Evolutionary conservation across 2,329 filamentous ascomycete genomes (phyloP).

Genomic region (Colletotrichum graminicola): DNA sequence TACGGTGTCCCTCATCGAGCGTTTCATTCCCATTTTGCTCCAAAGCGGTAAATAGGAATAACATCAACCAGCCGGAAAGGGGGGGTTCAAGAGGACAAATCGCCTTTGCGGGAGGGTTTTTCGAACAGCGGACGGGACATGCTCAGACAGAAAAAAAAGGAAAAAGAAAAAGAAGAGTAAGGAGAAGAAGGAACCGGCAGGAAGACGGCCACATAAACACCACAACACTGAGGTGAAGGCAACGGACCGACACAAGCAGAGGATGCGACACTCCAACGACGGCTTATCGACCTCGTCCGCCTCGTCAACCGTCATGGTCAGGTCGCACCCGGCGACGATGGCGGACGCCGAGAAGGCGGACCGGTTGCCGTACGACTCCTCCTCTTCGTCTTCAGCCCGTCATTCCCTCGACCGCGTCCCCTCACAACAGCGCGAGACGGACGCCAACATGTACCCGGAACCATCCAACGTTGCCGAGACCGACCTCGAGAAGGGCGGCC

Average conservation of each 20-base stretch:
- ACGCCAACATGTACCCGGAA: constrained; percentile 52
- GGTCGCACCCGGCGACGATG: constrained; percentile 18
- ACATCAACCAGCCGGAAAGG: background rate
- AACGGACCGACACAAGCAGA: background rate
- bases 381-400: constrained; percentile 28
- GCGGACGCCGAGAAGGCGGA: constrained; percentile 37
- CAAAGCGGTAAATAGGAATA: background rate
- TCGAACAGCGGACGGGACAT: background rate
- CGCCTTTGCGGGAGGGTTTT: no score
- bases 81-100: background rate
- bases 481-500: constrained; percentile 52
- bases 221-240: background rate
- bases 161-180: background rate
- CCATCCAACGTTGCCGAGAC: constrained; percentile 48
- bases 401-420: constrained; percentile 47
- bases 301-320: constrained; percentile 40
- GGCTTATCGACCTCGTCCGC: constrained; percentile 39
- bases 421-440: constrained; percentile 51
- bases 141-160: background rate
- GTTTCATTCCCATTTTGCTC: background rate
- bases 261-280: constrained; percentile 29
- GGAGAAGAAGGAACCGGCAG: background rate
- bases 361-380: constrained; percentile 40
- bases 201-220: background rate
- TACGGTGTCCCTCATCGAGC: background rate